Conservation (phyloP, 2,329 filamentous ascomycete genomes). For the Geosmithia putterillii region DNA sequence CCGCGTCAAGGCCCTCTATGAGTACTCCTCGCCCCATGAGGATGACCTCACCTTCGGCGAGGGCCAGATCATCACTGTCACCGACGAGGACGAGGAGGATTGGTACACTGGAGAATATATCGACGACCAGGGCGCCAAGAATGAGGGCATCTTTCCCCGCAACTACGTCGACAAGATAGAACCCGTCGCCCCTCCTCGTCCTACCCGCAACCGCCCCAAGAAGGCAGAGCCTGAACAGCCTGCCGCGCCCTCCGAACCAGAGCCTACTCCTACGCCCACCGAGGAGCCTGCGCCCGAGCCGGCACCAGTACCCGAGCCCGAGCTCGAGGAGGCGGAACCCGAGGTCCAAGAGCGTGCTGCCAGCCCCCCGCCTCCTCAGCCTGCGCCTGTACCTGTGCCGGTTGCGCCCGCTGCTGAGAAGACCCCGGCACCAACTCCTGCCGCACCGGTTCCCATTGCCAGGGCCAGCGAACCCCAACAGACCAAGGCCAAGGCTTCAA, state of each 20-base stretch:
- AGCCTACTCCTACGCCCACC: constrained; percentile 17
- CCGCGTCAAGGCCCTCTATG: constrained; percentile 92
- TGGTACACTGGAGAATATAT: constrained; percentile 88
- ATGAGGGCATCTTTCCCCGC: constrained; percentile 81
- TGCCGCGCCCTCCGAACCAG: constrained; percentile 18
- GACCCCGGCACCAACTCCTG: constrained; percentile 13
- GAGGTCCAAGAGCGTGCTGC: constrained; percentile 11
- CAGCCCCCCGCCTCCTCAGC: constrained; percentile 18
- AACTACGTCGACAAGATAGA: constrained; percentile 98
- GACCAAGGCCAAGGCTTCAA: constrained; percentile 29
- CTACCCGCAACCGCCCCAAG: constrained; percentile 60
- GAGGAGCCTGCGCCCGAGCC: constrained; percentile 16
- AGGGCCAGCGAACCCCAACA: constrained; percentile 24
- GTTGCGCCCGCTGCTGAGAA: constrained; percentile 9
- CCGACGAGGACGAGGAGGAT: constrained; percentile 81
- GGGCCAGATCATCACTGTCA: constrained; percentile 89
- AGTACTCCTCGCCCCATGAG: constrained; percentile 85
- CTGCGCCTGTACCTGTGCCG: constrained; percentile 19
- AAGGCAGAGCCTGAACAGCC: constrained; percentile 24
- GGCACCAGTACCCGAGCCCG: constrained; percentile 17
- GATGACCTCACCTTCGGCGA: constrained; percentile 82
- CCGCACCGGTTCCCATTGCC: constrained; percentile 14
- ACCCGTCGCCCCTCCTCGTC: constrained; percentile 78
- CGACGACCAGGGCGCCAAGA: constrained; percentile 60
- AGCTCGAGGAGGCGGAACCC: constrained; percentile 22